Evolutionary conservation across 805 yeast genomes (phyloP).

Genomic region (Hanseniaspora hatyaiensis): DNA sequence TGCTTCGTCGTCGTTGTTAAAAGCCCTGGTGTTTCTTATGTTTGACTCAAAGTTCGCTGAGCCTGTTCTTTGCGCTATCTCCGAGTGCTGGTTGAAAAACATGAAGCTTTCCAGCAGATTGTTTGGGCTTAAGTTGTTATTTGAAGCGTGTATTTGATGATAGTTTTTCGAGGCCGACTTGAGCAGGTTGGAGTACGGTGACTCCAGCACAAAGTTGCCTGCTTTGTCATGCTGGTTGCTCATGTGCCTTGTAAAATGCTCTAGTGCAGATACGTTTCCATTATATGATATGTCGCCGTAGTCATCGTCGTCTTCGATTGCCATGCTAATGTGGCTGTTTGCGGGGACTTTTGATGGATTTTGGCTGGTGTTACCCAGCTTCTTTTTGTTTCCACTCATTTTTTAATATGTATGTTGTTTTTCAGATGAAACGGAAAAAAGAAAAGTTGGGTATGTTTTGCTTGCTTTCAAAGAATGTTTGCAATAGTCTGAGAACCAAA

Average conservation of each 20-base stretch:
- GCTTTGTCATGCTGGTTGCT: background rate
- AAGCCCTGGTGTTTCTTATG: background rate
- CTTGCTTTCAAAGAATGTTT: too few species aligned
- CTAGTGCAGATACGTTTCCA: background rate
- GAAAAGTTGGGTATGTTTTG: too few species aligned
- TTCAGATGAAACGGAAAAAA: too few species aligned
- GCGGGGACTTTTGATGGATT: too few species aligned
- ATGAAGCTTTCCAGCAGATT: background rate
- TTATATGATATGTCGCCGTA: background rate
- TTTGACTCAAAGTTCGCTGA: constrained; percentile 10
- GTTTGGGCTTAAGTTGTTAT: background rate
- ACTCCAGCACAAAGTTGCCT: background rate
- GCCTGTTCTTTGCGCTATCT: background rate
- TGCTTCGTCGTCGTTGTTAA: background rate
- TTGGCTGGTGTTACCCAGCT: background rate
- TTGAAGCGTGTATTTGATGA: background rate
- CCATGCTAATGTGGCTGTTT: too few species aligned
- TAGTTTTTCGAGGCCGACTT: constrained; percentile 11
- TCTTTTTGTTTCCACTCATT: background rate
- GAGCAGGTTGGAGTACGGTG: constrained; percentile 7
- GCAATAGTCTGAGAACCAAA: too few species aligned
- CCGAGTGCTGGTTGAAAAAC: background rate
- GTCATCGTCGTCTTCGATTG: background rate
- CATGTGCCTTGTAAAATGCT: background rate
- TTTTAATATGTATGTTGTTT: background rate